Conservation (phyloP, 768 basidiomycete genomes). For the Hygrophoropsis aurantiaca region DNA sequence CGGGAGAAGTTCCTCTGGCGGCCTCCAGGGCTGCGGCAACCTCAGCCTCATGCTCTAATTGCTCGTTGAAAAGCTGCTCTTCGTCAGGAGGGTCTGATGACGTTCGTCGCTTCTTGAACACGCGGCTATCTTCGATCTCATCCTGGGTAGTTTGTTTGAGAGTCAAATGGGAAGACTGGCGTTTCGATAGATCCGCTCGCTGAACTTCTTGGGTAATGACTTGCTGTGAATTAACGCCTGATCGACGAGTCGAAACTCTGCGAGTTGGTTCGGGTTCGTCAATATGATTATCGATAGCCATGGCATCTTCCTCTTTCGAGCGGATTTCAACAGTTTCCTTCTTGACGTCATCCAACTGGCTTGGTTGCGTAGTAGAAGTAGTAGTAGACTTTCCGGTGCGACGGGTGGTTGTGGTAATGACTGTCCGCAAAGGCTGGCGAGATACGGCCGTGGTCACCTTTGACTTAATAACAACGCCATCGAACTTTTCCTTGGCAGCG, state of each 20-base stretch:
- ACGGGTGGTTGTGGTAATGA: conserved; percentile 39
- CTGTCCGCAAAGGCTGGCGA: conserved; percentile 58
- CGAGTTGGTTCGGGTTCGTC: conserved; percentile 15
- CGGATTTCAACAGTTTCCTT: conserved; percentile 25
- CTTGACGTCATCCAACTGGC: conserved; percentile 30
- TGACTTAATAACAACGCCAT: conserved; percentile 62
- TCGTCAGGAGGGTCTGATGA: conserved; percentile 60
- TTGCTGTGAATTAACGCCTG: conserved; percentile 12
- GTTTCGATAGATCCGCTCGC: conserved; percentile 24
- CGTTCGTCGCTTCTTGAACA: conserved; percentile 73
- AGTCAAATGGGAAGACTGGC: conserved; percentile 32
- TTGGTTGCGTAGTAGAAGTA: conserved; percentile 15
- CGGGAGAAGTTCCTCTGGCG: conserved; percentile 45
- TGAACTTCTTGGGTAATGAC: conserved; percentile 28
- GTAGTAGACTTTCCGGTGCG: conserved; percentile 33
- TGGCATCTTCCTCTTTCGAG: conserved; percentile 48
- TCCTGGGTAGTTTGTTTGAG: conserved; percentile 38
- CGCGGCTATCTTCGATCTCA: conserved; percentile 58
- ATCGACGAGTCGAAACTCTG: conserved; percentile 29
- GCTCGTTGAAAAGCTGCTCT: conserved; percentile 43
- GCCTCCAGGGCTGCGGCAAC: conserved; percentile 43
- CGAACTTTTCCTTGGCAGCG: conserved; percentile 50
- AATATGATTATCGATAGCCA: conserved; percentile 47
- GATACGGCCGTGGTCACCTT: conserved; percentile 31
- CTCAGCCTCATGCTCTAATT: conserved; percentile 21